Evolutionary conservation across 164 flowering plant species (phyloP).

Genomic region (Houttuynia cordata): DNA sequence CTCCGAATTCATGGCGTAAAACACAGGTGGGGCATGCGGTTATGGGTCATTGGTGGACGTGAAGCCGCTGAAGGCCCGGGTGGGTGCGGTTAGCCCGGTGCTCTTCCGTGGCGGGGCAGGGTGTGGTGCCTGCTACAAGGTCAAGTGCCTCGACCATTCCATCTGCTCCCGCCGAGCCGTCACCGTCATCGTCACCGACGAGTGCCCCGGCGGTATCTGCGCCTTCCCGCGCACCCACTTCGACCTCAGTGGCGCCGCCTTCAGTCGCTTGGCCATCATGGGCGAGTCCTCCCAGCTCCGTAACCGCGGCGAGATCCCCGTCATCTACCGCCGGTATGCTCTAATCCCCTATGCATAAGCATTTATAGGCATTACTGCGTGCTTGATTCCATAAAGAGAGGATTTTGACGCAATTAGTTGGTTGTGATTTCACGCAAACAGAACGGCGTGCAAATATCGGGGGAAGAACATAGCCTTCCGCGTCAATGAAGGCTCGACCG

Average conservation of each 20-base stretch:
- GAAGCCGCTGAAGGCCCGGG: constrained; percentile 63
- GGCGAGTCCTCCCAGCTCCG: constrained; percentile 52
- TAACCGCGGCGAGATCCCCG: constrained; percentile 67
- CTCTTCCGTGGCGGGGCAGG: constrained; percentile 81
- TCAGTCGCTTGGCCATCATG: constrained; percentile 71
- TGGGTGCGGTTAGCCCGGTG: constrained; percentile 86
- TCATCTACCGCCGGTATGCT: constrained; percentile 65
- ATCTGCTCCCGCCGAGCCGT: constrained; percentile 83
- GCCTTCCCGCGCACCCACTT: constrained; percentile 53
- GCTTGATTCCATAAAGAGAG: no score
- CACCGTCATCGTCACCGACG: constrained; percentile 80
- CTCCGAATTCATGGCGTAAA: no score
- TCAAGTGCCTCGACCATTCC: constrained; percentile 53
- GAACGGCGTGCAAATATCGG: constrained; percentile 79
- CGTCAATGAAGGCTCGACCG: constrained; percentile 90
- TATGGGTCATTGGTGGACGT: constrained; percentile 90
- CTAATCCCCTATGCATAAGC: no score
- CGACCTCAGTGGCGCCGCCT: constrained; percentile 93
- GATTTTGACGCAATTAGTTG: no score
- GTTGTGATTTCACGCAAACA: constrained; percentile 7
- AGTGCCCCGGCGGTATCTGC: constrained; percentile 86
- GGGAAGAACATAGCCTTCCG: constrained; percentile 81
- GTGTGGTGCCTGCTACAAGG: constrained; percentile 95
- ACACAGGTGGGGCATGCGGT: constrained; percentile 93
- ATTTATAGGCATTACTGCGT: no score